These are phyloP conservation scores for Xylaria sp. DNA, from an alignment of 495 filamentous ascomycete genomes.

Conservation along the genomic window DNA sequence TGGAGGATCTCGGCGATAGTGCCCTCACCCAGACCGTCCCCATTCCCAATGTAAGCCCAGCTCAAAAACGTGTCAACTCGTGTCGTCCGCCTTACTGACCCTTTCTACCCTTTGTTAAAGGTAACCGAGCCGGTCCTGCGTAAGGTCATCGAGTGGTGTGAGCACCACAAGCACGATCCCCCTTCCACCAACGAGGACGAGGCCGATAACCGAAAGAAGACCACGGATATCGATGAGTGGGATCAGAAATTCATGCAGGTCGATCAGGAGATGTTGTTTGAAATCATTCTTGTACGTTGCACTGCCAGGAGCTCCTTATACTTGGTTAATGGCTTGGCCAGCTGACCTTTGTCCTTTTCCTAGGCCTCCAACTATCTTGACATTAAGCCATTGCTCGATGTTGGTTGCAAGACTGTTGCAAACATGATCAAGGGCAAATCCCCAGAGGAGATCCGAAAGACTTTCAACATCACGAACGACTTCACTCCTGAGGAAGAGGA, in stretches of 20 bases:
- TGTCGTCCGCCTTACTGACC: not conserved
- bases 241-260: conserved; percentile 99
- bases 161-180: conserved; percentile 90
- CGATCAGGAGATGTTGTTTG: conserved; percentile 99
- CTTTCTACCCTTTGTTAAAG: conserved; percentile 47
- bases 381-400: conserved; percentile 81
- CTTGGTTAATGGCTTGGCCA: not conserved
- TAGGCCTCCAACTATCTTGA: conserved; percentile 81
- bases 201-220: conserved; percentile 94
- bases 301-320: no score
- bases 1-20: conserved; percentile 84
- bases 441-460: conserved; percentile 82
- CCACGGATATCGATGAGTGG: conserved; percentile 98
- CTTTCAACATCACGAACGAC: conserved; percentile 85
- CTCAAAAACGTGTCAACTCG: conserved; percentile 1
- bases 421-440: conserved; percentile 91
- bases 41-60: conserved; percentile 80
- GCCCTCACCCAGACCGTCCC: conserved; percentile 73
- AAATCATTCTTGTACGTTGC: conserved; percentile 89
- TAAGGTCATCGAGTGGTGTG: conserved; percentile 98
- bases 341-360: conserved; percentile 22
- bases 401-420: conserved; percentile 84
- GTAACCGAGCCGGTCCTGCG: conserved; percentile 91
- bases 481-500: conserved; percentile 85
- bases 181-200: conserved; percentile 80